phyloP scores from a whole-genome alignment of 139 green algal genomes.

The Tetradesmus lagerheimii region DNA sequence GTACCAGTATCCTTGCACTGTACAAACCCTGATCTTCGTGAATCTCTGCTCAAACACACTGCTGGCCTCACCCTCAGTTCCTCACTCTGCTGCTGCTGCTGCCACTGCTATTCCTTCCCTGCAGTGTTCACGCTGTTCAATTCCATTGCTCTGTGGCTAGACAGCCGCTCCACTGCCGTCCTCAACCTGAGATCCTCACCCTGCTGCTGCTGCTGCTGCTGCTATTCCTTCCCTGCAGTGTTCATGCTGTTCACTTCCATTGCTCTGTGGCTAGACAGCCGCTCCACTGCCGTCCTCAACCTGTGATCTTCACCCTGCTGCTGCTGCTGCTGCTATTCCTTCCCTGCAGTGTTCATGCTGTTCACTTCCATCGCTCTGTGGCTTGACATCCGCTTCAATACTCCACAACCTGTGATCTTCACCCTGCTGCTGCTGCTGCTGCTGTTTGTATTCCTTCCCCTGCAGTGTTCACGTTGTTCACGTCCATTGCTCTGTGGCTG shows the following conservation, averaged over 20 bases:
- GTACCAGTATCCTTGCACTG: neutral
- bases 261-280: conserved; percentile 52
- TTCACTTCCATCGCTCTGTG: no score
- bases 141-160: conserved; percentile 51
- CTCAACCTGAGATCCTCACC: neutral
- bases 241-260: conserved; percentile 56
- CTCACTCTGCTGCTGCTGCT: neutral
- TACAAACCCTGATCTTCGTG: no score
- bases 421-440: neutral
- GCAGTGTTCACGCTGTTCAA: conserved; percentile 54
- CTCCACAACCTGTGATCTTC: no score
- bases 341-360: no score
- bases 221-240: conserved; percentile 13
- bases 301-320: neutral
- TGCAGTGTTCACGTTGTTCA: no score
- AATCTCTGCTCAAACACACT: no score
- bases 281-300: conserved; percentile 20
- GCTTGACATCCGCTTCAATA: no score
- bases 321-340: neutral
- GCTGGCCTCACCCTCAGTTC: neutral
- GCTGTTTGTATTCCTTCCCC: no score
- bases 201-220: neutral
- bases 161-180: conserved; percentile 48
- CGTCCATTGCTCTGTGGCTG: no score
- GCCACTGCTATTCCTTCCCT: neutral